Percentiles rank a stretch among this genome's conserved stretches.
Evolutionary conservation across 2,329 filamentous ascomycete genomes (phyloP).

Genomic region (Pseudopyrenochaeta lycopersici): DNA sequence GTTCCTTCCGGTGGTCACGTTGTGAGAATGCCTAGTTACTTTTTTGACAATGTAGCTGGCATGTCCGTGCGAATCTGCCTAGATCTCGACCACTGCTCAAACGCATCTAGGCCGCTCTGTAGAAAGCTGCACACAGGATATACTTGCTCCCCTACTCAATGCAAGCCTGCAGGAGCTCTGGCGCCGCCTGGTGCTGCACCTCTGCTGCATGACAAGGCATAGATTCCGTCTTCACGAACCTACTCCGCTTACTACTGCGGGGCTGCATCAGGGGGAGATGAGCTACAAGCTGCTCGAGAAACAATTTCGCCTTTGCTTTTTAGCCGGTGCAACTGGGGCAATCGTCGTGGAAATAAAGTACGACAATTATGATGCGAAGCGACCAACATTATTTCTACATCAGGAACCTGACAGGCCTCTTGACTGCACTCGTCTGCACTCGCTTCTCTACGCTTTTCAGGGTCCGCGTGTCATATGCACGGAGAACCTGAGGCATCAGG

Average conservation of each 20-base stretch:
- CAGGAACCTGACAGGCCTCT: no score
- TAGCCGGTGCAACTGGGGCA: constrained; percentile 1
- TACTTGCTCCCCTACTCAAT: no score
- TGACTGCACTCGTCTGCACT: no score
- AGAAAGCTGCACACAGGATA: no score
- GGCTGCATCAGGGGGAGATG: constrained; percentile 13
- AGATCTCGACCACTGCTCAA: no score
- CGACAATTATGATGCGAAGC: background rate
- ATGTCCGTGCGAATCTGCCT: no score
- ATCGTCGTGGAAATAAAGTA: background rate
- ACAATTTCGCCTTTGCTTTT: background rate
- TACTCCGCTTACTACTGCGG: constrained; percentile 1
- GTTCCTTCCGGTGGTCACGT: background rate
- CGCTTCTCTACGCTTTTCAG: background rate
- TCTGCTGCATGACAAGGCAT: constrained; percentile 11
- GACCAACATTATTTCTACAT: background rate
- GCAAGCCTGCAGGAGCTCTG: no score
- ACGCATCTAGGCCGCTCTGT: no score
- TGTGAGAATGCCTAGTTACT: background rate
- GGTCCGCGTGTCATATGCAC: background rate
- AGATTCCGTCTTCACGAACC: background rate
- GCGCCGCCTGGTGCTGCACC: constrained; percentile 1
- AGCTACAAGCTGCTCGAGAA: background rate
- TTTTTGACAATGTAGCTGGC: no score
- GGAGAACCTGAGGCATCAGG: background rate